Evolutionary conservation across 192 early-diverging fungal species (phyloP).

Genomic region (Rhizoclosmatium sp.): DNA sequence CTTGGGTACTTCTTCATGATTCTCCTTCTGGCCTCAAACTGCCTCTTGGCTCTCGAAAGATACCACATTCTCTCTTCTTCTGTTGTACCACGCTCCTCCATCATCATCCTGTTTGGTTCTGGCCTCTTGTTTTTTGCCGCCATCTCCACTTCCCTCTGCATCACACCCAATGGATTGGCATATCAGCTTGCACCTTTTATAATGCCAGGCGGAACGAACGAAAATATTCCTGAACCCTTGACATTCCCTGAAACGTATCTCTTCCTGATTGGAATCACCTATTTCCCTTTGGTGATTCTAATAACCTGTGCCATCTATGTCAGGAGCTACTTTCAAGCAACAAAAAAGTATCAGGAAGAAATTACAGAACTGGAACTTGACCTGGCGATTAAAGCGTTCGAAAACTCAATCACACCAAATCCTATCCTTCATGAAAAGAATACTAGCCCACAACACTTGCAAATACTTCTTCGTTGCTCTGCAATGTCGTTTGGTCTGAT

Average conservation of each 20-base stretch:
- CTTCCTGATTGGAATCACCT: not conserved
- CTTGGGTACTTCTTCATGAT: not conserved
- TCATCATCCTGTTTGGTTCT: too few species aligned
- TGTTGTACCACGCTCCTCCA: too few species aligned
- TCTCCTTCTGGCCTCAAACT: not conserved
- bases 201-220: not conserved
- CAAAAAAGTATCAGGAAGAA: not conserved
- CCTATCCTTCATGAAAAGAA: too few species aligned
- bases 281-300: not conserved
- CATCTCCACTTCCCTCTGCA: not conserved
- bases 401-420: not conserved
- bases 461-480: not conserved
- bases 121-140: too few species aligned
- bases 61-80: not conserved
- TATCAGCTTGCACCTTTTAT: not conserved
- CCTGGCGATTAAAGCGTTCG: not conserved
- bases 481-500: not conserved
- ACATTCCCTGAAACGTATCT: not conserved
- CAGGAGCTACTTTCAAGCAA: not conserved
- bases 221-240: not conserved
- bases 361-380: not conserved
- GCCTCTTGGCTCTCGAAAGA: constrained; percentile 1
- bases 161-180: not conserved
- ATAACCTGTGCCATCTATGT: not conserved
- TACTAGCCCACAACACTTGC: too few species aligned